Base-by-base conservation (phyloP, 495 filamentous ascomycete species). In the Penicillium desertorum region DNA sequence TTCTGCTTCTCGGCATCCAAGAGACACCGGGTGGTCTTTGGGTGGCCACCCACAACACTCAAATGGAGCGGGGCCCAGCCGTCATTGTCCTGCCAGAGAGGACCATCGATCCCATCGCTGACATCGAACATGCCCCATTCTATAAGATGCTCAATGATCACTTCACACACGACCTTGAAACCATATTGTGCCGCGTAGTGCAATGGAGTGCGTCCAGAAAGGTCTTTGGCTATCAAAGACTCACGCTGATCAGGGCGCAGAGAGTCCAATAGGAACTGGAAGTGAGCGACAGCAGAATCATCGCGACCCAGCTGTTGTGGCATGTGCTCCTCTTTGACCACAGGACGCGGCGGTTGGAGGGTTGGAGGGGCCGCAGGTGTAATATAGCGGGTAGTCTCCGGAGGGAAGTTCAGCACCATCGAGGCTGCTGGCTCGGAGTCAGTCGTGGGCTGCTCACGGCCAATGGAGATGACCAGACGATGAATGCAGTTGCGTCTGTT, bases 171-270 rank as follows among this genome's bases (percentile, higher is more conserved):
- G 45, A 87, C 83, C 23, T 90, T 88, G 63, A 96, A 90, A 4
- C 94, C 94, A 69, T 94, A 96, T 72, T 97, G 91, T 0, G 94
- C 94, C 4, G 91, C 93, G 71, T 98, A 98, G 67, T 98, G 94
- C 27, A 98, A 77, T 25, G 94, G 91, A 34, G 91, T 84, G 10
- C 94, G 90, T 5, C 91, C 92, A 48, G 92, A 89, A 2, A 83
- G 67, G 74, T 98, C 94, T 54, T 79, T 85, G 20, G 80, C 80
- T 44, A 80, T 73, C 22, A 98, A 68, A 4, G 89, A 86, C n/a
- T 63, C 50, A 11, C 87, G 81, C 59, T 98, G 94, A 11, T 81
- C 66, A 2, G 82, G 79, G n/a, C 76, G 78, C 41, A 98, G 79
- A 7, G 79, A 72, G 22, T 90, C 83, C 14, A 98, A 76, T 19